These are phyloP conservation scores for Ganoderma sp. DNA, from an alignment of 1,284 basidiomycete genomes.

Conservation along the genomic window DNA sequence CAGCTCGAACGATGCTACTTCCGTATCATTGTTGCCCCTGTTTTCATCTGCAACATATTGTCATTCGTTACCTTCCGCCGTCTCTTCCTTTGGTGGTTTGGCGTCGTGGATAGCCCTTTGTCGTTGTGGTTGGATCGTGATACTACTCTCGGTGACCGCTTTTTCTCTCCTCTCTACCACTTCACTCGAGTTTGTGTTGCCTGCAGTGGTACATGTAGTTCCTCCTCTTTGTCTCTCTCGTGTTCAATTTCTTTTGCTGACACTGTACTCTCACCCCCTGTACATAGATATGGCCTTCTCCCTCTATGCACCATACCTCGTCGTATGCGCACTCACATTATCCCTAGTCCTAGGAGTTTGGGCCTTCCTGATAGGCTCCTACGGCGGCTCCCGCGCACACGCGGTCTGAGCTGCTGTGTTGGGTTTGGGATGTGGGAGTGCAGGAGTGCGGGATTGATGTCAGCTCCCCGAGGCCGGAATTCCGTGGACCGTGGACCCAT, in stretches of 20 bases:
- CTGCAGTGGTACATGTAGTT: conserved; percentile 15
- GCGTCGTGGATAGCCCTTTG: conserved; percentile 31
- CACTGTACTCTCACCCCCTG: conserved; percentile 28
- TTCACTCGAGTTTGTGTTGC: conserved; percentile 16
- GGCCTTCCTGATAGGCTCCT: conserved; percentile 17
- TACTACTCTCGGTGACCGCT: conserved; percentile 24
- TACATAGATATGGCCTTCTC: conserved; percentile 27
- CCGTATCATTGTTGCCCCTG: conserved; percentile 32
- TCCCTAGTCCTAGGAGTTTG: conserved; percentile 13
- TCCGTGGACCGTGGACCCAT: conserved; percentile 12
- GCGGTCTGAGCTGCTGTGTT: conserved; percentile 20
- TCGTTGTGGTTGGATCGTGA: conserved; percentile 27
- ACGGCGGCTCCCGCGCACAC: conserved; percentile 15
- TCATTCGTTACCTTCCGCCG: conserved; percentile 17
- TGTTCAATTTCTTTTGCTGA: conserved; percentile 18
- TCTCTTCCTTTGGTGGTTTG: conserved; percentile 18
- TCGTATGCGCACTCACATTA: conserved; percentile 21
- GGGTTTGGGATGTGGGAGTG: conserved; percentile 15
- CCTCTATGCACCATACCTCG: conserved; percentile 24
- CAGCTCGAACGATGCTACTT: conserved; percentile 24
- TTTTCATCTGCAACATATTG: conserved; percentile 22
- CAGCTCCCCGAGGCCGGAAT: conserved; percentile 8
- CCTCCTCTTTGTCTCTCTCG: conserved; percentile 6
- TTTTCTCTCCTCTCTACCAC: conserved; percentile 20
- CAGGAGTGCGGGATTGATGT: background rate